Evolutionary conservation across 257 asterid genomes (phyloP).

Genomic region (Solanum stenotomum): DNA sequence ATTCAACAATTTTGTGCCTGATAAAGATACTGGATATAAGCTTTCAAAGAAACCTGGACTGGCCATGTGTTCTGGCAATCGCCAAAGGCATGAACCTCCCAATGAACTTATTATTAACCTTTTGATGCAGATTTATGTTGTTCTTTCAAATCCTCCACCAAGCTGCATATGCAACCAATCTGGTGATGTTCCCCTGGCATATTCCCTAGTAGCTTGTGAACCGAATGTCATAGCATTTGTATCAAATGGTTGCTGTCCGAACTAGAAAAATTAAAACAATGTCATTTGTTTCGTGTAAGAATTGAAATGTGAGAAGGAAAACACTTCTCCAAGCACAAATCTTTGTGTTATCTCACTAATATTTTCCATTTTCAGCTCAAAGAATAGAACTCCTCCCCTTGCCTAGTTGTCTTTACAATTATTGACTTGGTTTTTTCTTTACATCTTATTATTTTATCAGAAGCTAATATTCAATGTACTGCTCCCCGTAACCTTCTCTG

Average conservation of each 20-base stretch:
- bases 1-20: background rate
- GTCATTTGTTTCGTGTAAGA: background rate
- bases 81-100: background rate
- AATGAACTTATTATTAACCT: background rate
- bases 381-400: background rate
- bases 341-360: background rate
- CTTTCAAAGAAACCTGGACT: background rate
- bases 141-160: slow-evolving; percentile 50
- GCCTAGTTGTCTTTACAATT: background rate
- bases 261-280: slow-evolving; percentile 18
- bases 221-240: background rate
- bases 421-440: background rate
- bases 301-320: background rate
- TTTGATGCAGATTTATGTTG: slow-evolving; percentile 13
- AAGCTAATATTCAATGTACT: background rate
- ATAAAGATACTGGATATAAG: background rate
- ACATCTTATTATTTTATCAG: background rate
- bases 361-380: background rate
- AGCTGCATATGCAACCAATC: slow-evolving; percentile 68
- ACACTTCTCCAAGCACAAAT: background rate
- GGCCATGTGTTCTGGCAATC: background rate
- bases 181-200: slow-evolving; percentile 35
- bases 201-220: slow-evolving; percentile 42
- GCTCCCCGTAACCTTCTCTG: background rate
- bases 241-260: slow-evolving; percentile 41